phyloP scores from a whole-genome alignment of 140 eudicot species.

The Cichorium intybus region DNA sequence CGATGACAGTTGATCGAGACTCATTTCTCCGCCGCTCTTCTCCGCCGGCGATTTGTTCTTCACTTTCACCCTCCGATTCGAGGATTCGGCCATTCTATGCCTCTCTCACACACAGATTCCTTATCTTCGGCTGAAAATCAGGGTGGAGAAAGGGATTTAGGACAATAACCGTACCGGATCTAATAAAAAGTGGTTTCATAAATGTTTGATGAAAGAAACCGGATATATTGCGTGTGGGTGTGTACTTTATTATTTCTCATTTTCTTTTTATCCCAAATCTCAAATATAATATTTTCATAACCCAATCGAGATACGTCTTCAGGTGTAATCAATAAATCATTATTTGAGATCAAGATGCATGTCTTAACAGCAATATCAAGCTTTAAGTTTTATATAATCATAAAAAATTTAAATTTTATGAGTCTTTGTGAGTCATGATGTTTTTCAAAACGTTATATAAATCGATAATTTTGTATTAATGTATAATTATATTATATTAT shows the following conservation, averaged over 20 bases:
- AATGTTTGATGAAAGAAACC: constrained; percentile 1
- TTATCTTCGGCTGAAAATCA: constrained; percentile 6
- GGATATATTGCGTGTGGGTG: constrained; percentile 9
- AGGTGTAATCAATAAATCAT: too few relatives aligned
- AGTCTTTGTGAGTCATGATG: too few relatives aligned
- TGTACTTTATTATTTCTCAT: not conserved
- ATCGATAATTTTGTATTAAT: too few relatives aligned
- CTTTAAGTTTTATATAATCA: too few relatives aligned
- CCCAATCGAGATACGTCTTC: too few relatives aligned
- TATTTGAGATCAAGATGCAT: too few relatives aligned
- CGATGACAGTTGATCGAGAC: constrained; percentile 60
- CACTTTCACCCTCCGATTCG: constrained; percentile 22
- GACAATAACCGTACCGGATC: constrained; percentile 22
- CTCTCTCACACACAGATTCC: not conserved
- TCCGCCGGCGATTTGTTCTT: constrained; percentile 21
- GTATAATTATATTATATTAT: too few relatives aligned
- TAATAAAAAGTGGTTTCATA: not conserved
- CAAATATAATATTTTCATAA: too few relatives aligned
- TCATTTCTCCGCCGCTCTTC: constrained; percentile 11
- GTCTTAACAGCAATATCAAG: too few relatives aligned
- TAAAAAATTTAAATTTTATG: too few relatives aligned
- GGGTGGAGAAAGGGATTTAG: constrained; percentile 24
- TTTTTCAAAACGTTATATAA: too few relatives aligned
- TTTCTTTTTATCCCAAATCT: too few relatives aligned
- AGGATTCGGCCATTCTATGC: constrained; percentile 36